A percentile compares a stretch with the other conserved stretches of the same genome.
phyloP scores from a whole-genome alignment of 1,139 yeast species.

The Yamadazyma dushanensis region DNA sequence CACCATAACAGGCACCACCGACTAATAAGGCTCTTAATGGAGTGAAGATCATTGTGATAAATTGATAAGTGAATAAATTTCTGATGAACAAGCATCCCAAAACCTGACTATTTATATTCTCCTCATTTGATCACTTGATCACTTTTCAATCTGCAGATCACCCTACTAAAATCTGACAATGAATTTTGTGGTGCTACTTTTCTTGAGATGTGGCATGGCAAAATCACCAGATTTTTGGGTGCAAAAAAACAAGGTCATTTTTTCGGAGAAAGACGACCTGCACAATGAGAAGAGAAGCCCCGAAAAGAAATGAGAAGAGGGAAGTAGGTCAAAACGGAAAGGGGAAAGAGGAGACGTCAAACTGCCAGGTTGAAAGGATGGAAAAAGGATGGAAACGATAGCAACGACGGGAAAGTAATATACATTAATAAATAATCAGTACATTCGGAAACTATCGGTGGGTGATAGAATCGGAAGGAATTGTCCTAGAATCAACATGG shows the following conservation, averaged over 20 bases:
- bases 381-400: too few species aligned
- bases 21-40: conserved; percentile 31
- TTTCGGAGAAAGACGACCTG: neutral
- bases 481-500: conserved; percentile 54
- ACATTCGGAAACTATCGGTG: conserved; percentile 35
- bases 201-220: conserved; percentile 2
- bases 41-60: conserved; percentile 15
- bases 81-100: neutral
- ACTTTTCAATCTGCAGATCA: neutral
- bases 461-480: conserved; percentile 45
- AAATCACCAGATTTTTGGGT: conserved; percentile 10
- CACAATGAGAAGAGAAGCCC: too few species aligned
- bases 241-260: conserved; percentile 1
- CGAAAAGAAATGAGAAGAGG: too few species aligned
- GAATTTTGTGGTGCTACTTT: conserved; percentile 10
- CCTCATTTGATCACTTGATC: too few species aligned
- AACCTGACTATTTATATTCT: neutral
- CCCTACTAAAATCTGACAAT: neutral
- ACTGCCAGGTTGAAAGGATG: too few species aligned
- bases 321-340: too few species aligned
- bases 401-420: too few species aligned
- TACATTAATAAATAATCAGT: conserved; percentile 22
- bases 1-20: conserved; percentile 38
- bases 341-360: too few species aligned
- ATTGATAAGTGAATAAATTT: conserved; percentile 1